Base-by-base conservation (phyloP, 768 basidiomycete species). In the Boletus insuetus region DNA sequence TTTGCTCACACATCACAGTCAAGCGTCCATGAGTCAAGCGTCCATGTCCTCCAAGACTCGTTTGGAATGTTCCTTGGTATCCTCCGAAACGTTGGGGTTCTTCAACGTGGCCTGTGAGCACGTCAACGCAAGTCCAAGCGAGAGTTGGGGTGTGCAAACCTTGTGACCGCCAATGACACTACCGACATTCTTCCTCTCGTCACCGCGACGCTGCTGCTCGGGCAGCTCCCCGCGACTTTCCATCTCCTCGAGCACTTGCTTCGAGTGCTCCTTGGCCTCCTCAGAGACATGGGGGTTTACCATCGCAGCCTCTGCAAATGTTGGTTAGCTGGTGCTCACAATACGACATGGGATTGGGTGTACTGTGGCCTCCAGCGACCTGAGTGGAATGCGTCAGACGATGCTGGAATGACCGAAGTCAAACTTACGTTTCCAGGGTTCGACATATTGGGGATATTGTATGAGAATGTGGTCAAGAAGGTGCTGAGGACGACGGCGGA, bases 211-310 rank as follows among this genome's bases (percentile, higher is more conserved):
- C 20, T 58, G 54, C 44, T 58, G 56, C 51, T 61, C 58, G 14
- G 53, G 65, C 50, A 59, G 34, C 54, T 61, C 58, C 7, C 52
- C 54, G 8, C 39, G 16, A 17, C 19, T 26, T 38, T 49, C 55
- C 69, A 67, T 58, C 16, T 64, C 62, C n/a, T 66, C 56, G 37
- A 68, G 64, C 22, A 59, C 56, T 29, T 66, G 53, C 47, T 60
- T 60, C 26, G 64, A 72, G 29, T 60, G 62, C 31, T 48, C 58
- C 55, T 68, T 64, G 7, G 59, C 56, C 44, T 62, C 24, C 10
- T 58, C 59, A 43, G 66, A 68, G 35, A 58, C 53, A 2, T 60
- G 54, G 31, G 68, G 66, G 54, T 71, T 70, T 35, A 56, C 61
- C 14, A 70, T 22, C 42, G 58, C 31, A 6, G 67, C 68, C 58